phyloP scores from a whole-genome alignment of 805 yeast genomes.

The Soucietia sequanensis region DNA sequence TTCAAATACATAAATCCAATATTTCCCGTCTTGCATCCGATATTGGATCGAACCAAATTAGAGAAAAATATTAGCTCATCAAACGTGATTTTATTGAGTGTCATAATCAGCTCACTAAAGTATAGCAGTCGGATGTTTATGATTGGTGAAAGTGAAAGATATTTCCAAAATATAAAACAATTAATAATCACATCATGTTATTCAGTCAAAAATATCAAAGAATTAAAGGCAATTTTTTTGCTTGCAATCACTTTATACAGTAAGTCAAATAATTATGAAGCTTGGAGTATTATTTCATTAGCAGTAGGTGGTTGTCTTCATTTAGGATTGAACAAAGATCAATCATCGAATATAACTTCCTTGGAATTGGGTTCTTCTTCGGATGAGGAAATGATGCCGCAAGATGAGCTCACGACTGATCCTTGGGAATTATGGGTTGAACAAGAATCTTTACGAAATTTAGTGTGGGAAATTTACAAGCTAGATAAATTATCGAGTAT shows the following conservation, averaged over 20 bases:
- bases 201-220: conserved; percentile 9
- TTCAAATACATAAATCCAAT: conserved; percentile 11
- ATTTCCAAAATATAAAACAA: conserved; percentile 6
- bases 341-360: background rate
- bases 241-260: conserved; percentile 12
- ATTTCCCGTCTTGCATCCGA: conserved; percentile 13
- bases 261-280: conserved; percentile 10
- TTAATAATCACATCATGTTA: conserved; percentile 11
- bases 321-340: conserved; percentile 11
- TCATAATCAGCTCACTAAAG: conserved; percentile 8
- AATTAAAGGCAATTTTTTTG: conserved; percentile 12
- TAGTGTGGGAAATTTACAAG: conserved; percentile 16
- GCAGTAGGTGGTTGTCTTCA: conserved; percentile 15
- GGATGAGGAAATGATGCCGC: background rate
- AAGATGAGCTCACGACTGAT: background rate
- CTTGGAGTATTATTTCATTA: conserved; percentile 15
- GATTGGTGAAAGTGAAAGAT: conserved; percentile 6
- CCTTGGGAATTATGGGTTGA: conserved; percentile 11
- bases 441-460: conserved; percentile 9
- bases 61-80: conserved; percentile 1
- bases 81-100: conserved; percentile 10
- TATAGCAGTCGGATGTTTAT: conserved; percentile 5
- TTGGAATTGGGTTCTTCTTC: conserved; percentile 1
- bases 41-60: conserved; percentile 5
- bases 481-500: conserved; percentile 13